A percentile compares a stretch with the other conserved stretches of the same genome.
These are phyloP conservation scores for Candida tammaniensis DNA, from an alignment of 805 yeast species.

Conservation along the genomic window DNA sequence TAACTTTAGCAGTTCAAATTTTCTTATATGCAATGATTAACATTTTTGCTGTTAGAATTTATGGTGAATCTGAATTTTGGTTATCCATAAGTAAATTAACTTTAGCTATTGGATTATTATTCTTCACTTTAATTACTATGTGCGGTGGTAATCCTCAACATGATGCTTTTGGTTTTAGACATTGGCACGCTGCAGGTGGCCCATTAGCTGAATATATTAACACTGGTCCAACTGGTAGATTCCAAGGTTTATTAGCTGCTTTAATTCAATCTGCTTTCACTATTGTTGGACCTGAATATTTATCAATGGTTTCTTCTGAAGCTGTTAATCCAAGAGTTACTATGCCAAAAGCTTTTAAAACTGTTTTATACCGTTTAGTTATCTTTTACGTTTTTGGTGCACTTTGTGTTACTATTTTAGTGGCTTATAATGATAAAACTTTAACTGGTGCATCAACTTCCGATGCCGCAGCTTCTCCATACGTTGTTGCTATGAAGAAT, in stretches of 20 bases:
- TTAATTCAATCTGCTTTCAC: constrained; percentile 37
- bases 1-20: constrained; percentile 42
- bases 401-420: constrained; percentile 38
- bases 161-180: constrained; percentile 33
- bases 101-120: constrained; percentile 36
- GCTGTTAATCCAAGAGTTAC: constrained; percentile 40
- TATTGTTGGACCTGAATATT: constrained; percentile 44
- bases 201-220: constrained; percentile 37
- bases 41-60: constrained; percentile 46
- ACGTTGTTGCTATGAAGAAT: constrained; percentile 27
- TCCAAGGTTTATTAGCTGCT: constrained; percentile 42
- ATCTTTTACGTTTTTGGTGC: constrained; percentile 46
- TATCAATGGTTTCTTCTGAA: constrained; percentile 45
- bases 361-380: constrained; percentile 42
- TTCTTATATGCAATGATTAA: constrained; percentile 42
- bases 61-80: constrained; percentile 53
- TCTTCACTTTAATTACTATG: constrained; percentile 35
- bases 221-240: constrained; percentile 36
- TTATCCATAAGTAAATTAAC: constrained; percentile 38
- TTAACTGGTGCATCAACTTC: constrained; percentile 19
- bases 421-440: constrained; percentile 32
- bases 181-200: constrained; percentile 36
- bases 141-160: constrained; percentile 36
- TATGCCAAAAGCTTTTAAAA: constrained; percentile 39
- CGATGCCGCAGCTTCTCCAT: constrained; percentile 29